Evolutionary conservation across 805 yeast species (phyloP).

Genomic region (Candida endomychidarum): DNA sequence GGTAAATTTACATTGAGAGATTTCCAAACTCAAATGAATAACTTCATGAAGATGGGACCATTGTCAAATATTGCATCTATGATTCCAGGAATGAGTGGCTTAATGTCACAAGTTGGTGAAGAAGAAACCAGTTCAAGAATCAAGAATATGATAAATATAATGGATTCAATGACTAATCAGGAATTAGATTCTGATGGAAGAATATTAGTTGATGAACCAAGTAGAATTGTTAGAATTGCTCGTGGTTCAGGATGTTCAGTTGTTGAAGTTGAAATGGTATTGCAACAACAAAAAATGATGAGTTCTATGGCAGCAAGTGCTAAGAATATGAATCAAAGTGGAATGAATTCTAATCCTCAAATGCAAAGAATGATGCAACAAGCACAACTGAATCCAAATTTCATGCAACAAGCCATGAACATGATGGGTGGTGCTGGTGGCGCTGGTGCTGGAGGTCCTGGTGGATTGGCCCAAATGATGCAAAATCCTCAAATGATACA

Average conservation of each 20-base stretch:
- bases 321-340: conserved; percentile 20
- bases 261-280: conserved; percentile 88
- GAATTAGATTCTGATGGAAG: conserved; percentile 91
- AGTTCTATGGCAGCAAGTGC: conserved; percentile 80
- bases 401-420: conserved; percentile 63
- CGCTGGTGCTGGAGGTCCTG: conserved; percentile 30
- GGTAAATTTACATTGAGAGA: conserved; percentile 92
- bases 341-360: conserved; percentile 33
- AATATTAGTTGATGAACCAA: conserved; percentile 75
- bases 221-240: conserved; percentile 86
- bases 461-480: conserved; percentile 60
- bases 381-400: conserved; percentile 49
- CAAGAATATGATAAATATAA: conserved; percentile 83
- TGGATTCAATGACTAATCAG: conserved; percentile 94
- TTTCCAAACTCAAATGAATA: conserved; percentile 91
- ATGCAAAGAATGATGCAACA: conserved; percentile 57
- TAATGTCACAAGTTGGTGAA: conserved; percentile 86
- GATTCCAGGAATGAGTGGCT: conserved; percentile 87
- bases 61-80: conserved; percentile 88
- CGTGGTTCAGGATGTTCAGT: conserved; percentile 92
- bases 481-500: conserved; percentile 53
- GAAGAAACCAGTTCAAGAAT: conserved; percentile 84
- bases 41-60: conserved; percentile 96
- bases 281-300: conserved; percentile 92
- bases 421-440: conserved; percentile 56